Conservation (phyloP, 2,329 filamentous ascomycete species). For the Epichloe coenophiala region DNA sequence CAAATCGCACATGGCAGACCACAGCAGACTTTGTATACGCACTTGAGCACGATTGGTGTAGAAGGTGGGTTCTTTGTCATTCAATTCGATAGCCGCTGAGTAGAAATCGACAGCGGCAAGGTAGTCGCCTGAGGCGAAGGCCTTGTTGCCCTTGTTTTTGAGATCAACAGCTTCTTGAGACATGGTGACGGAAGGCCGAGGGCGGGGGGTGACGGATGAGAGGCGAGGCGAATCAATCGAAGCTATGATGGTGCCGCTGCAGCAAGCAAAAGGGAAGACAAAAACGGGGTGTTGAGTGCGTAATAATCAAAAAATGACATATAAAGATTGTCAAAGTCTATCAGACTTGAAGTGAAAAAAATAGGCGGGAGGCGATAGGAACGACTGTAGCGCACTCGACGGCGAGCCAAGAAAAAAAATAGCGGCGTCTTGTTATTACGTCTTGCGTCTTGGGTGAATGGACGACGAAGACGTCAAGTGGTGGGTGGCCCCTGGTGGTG, state of each 20-base stretch:
- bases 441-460: too few species aligned
- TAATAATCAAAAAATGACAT: not conserved
- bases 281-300: not conserved
- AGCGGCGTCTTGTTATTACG: not conserved
- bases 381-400: not conserved
- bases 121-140: constrained; percentile 83
- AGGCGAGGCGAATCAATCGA: not conserved
- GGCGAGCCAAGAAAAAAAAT: not conserved
- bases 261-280: not conserved
- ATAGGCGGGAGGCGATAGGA: not conserved
- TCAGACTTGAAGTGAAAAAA: not conserved
- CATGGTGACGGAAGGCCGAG: constrained; percentile 18
- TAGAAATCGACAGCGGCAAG: constrained; percentile 69
- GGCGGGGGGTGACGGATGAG: not conserved
- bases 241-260: not conserved
- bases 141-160: constrained; percentile 91
- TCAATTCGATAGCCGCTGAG: constrained; percentile 71
- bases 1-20: not conserved
- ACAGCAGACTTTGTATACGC: constrained; percentile 17
- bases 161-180: constrained; percentile 60
- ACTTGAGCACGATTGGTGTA: constrained; percentile 94
- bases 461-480: too few species aligned
- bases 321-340: not conserved
- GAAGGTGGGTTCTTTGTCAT: constrained; percentile 76
- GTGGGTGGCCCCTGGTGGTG: too few species aligned